Percentiles rank a stretch among this genome's conserved stretches.
Conservation (phyloP, 257 asterid species). For the Solanum chiquidenum region DNA sequence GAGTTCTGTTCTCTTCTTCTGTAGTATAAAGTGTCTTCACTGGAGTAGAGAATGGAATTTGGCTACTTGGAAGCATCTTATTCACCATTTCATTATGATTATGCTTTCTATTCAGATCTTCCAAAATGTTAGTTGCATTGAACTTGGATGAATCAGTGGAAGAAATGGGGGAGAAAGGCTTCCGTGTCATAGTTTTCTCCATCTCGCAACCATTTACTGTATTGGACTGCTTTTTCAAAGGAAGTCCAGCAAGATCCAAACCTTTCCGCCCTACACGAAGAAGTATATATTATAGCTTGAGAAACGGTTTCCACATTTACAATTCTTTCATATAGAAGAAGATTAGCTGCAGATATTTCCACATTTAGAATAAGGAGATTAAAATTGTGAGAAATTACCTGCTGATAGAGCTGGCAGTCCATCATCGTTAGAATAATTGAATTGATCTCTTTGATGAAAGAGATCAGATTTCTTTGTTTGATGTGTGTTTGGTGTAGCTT, state of each 20-base stretch:
- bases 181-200: conserved; percentile 50
- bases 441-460: conserved; percentile 10
- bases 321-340: not conserved
- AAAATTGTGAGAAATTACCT: conserved; percentile 29
- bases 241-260: conserved; percentile 65
- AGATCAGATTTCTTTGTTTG: conserved; percentile 24
- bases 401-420: conserved; percentile 45
- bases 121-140: conserved; percentile 41
- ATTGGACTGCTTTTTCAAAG: conserved; percentile 34
- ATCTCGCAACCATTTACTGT: conserved; percentile 26
- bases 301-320: not conserved
- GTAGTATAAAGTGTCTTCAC: conserved; percentile 29
- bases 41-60: conserved; percentile 46
- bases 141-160: conserved; percentile 68
- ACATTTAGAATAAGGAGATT: not conserved
- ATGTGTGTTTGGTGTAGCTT: conserved; percentile 22
- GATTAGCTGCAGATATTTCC: not conserved
- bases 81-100: conserved; percentile 40
- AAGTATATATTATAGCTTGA: not conserved
- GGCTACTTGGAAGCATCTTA: conserved; percentile 37
- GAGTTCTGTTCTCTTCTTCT: conserved; percentile 68
- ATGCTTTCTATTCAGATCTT: conserved; percentile 54
- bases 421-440: conserved; percentile 27
- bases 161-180: conserved; percentile 88
- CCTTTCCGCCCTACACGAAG: conserved; percentile 69